These are phyloP conservation scores for Syncephalastrum contaminatum DNA, from an alignment of 371 early-diverging fungal species.

Conservation along the genomic window DNA sequence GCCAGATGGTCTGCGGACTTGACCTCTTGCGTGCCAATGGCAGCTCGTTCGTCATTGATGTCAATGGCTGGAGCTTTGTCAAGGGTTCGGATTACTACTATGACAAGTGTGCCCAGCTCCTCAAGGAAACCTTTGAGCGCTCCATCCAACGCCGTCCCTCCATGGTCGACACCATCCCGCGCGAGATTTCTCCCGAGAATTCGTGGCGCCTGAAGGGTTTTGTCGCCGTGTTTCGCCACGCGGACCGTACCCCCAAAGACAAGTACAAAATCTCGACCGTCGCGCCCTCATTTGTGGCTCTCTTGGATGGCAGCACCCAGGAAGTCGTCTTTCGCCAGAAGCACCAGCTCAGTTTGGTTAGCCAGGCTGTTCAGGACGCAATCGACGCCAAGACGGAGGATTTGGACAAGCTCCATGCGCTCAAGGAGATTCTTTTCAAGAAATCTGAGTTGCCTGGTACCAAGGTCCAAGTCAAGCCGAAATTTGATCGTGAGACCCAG, in stretches of 20 bases:
- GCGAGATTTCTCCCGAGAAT: slow-evolving; percentile 65
- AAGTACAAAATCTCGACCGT: slow-evolving; percentile 82
- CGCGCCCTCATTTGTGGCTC: slow-evolving; percentile 64
- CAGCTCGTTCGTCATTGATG: slow-evolving; percentile 95
- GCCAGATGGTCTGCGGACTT: slow-evolving; percentile 94
- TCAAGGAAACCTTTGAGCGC: slow-evolving; percentile 57
- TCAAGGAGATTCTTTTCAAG: slow-evolving; percentile 75
- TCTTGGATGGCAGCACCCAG: slow-evolving; percentile 65
- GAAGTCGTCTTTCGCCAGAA: slow-evolving; percentile 84
- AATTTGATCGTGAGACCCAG: slow-evolving; percentile 59
- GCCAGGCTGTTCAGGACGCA: slow-evolving; percentile 64
- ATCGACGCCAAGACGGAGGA: slow-evolving; percentile 58
- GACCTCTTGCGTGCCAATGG: slow-evolving; percentile 89
- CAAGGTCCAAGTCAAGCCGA: slow-evolving; percentile 91
- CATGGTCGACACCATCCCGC: slow-evolving; percentile 61
- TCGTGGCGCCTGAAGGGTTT: slow-evolving; percentile 95
- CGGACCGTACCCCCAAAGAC: slow-evolving; percentile 97
- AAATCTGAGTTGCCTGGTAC: slow-evolving; percentile 86
- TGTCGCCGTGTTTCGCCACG: slow-evolving; percentile 92
- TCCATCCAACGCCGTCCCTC: slow-evolving; percentile 54
- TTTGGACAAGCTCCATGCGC: slow-evolving; percentile 52
- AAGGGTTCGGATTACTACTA: slow-evolving; percentile 96
- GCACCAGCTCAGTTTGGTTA: slow-evolving; percentile 68
- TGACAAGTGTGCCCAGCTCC: slow-evolving; percentile 77
- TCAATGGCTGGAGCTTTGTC: slow-evolving; percentile 99